Evolutionary conservation across 2,329 filamentous ascomycete genomes (phyloP), one percentile per base, ranked within the genome.

Genomic region (Pyrenophora graminea): DNA sequence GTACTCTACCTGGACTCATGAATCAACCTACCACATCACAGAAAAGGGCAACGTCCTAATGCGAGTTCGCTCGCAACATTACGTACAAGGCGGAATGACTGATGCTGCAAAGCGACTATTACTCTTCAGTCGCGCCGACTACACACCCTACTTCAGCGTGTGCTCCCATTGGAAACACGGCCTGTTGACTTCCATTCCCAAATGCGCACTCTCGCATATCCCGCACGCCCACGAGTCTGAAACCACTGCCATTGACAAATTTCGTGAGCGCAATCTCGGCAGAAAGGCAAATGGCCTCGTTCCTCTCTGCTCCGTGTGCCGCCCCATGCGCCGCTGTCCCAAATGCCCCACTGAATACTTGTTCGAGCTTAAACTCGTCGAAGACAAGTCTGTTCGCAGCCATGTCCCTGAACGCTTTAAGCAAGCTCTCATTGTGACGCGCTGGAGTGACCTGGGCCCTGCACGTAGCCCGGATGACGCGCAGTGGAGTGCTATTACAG

Each of bases 151-250:
- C 64, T 86, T 86, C 69, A 84, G 81, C 9, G 80, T 79, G 1
- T 87, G 84, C 58, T 77, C 81, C 1, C 84, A 87, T 65, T 87
- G 84, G 84, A 76, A 79, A 15, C 81, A 86, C 54, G 84, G 84
- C 15, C 75, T 83, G 31, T 71, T 87, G 13, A 85, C 84, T 75
- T 76, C 79, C 13, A 71, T 82, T 30, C 83, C 82, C 59, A 86
- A 86, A 70, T 87, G 84, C 63, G 82, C 83, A 3, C 71, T 86
- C 9, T 72, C 71, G 9, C 84, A 86, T 56, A 79, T 86, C 30
- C 82, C 82, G 0, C 68, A 74, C 0, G 72, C 75, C 6, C 36
- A 34, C n/a, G 43, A 55, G 18, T 39, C 51, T 0, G 74, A 77
- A 21, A 62, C 73, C 45, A 71, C 75, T 25, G 68, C 79, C 3